phyloP scores from a whole-genome alignment of 306 rosid genomes.

The Comarum palustre region DNA sequence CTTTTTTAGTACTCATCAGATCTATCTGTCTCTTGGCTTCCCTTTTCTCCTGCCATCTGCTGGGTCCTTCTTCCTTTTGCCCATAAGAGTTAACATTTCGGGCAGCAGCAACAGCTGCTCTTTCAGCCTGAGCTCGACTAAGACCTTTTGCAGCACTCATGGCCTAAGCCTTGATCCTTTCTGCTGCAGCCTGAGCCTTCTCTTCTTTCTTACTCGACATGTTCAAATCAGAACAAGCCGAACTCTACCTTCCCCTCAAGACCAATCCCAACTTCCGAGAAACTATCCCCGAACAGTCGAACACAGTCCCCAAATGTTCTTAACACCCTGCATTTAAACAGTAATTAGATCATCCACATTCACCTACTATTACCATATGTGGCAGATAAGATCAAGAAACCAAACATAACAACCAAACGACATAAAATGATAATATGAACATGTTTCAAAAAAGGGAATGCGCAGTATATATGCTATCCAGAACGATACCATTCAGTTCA shows the following conservation, averaged over 20 bases:
- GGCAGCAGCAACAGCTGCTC: constrained; percentile 89
- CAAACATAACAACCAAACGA: not conserved
- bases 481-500: no score
- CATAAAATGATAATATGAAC: no score
- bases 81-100: constrained; percentile 97
- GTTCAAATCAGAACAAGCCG: constrained; percentile 7
- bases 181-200: constrained; percentile 89
- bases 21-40: constrained; percentile 99
- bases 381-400: not conserved
- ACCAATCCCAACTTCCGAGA: not conserved
- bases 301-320: not conserved
- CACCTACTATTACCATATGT: not conserved
- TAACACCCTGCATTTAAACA: no score
- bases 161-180: constrained; percentile 93
- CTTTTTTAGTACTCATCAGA: constrained; percentile 93
- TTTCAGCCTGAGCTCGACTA: constrained; percentile 95
- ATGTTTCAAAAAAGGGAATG: no score
- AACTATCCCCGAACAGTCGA: not conserved
- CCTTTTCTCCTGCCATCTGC: constrained; percentile 99
- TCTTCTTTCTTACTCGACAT: constrained; percentile 98
- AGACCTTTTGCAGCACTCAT: constrained; percentile 90
- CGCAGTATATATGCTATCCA: no score
- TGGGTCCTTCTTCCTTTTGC: constrained; percentile 99
- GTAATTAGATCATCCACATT: not conserved
- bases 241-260: not conserved